Percentiles rank a stretch among this genome's conserved stretches.
Conservation (phyloP, 768 basidiomycete genomes). For the Coprinopsis sp. region DNA sequence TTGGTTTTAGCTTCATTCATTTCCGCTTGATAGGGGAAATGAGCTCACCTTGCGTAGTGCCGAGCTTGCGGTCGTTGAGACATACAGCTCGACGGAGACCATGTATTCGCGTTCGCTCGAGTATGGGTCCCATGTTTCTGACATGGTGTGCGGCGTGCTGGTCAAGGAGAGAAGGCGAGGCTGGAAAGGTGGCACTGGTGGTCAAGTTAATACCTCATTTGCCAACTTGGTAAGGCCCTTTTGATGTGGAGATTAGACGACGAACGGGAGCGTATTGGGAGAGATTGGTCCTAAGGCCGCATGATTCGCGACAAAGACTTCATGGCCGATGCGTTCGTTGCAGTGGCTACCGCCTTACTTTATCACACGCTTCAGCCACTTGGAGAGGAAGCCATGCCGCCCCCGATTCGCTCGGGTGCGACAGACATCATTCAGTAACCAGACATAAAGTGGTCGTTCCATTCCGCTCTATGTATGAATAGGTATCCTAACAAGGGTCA, state of each 20-base stretch:
- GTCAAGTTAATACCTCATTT: slow-evolving; percentile 13
- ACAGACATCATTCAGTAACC: too few species aligned
- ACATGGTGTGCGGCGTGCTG: slow-evolving; percentile 20
- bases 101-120: slow-evolving; percentile 44
- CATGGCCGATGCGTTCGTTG: slow-evolving; percentile 2
- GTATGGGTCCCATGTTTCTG: slow-evolving; percentile 28
- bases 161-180: slow-evolving; percentile 5
- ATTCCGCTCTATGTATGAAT: too few species aligned
- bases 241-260: slow-evolving; percentile 9
- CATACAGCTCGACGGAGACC: slow-evolving; percentile 57
- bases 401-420: too few species aligned
- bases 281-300: neutral
- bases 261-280: neutral
- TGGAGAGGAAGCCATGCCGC: too few species aligned
- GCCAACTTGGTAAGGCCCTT: slow-evolving; percentile 10
- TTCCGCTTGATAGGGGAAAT: neutral
- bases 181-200: neutral
- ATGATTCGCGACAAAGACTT: neutral
- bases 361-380: too few species aligned
- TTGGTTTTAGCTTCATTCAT: slow-evolving; percentile 8
- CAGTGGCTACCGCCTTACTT: too few species aligned
- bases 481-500: too few species aligned
- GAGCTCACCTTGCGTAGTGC: slow-evolving; percentile 52
- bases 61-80: slow-evolving; percentile 47
- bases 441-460: too few species aligned